Conservation (phyloP, 2,329 filamentous ascomycete genomes). For the Hypoxylon sp. region DNA sequence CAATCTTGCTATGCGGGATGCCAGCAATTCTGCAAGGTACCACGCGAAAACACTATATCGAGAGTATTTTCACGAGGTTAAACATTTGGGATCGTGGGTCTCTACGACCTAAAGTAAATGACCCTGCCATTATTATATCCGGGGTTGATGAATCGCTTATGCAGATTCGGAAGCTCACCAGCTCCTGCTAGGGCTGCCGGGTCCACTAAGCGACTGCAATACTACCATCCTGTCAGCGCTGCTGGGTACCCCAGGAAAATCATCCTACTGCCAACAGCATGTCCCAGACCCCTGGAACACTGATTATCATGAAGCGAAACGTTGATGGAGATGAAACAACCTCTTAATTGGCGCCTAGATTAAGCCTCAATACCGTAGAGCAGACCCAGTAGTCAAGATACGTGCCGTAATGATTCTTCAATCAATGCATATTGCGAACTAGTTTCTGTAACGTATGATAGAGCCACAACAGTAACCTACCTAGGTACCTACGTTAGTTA, state of each 20-base stretch:
- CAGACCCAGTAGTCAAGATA: slow-evolving; percentile 49
- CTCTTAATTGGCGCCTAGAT: slow-evolving; percentile 5
- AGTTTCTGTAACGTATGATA: background rate
- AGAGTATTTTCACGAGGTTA: slow-evolving; percentile 6
- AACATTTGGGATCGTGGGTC: background rate
- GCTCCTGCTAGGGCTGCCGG: slow-evolving; percentile 5
- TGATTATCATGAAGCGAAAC: slow-evolving; percentile 11
- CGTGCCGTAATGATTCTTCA: slow-evolving; percentile 46
- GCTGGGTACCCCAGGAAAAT: slow-evolving; percentile 25
- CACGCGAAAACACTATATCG: slow-evolving; percentile 24
- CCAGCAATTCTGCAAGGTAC: slow-evolving; percentile 20
- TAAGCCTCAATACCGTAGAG: background rate
- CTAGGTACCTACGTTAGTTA: slow-evolving; percentile 47
- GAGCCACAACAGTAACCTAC: background rate
- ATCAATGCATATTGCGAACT: background rate
- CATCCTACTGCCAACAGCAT: slow-evolving; percentile 4
- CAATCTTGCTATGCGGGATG: slow-evolving; percentile 7
- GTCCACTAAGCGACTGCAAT: slow-evolving; percentile 23
- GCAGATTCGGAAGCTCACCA: slow-evolving; percentile 33
- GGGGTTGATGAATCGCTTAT: slow-evolving; percentile 31
- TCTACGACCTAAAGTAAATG: slow-evolving; percentile 20
- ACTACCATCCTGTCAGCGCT: background rate
- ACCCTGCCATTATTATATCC: slow-evolving; percentile 7
- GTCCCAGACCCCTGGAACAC: too few relatives aligned
- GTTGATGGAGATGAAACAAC: slow-evolving; percentile 27